A percentile compares a stretch with the other conserved stretches of the same genome.
phyloP scores from a whole-genome alignment of 305 asterid genomes.

The Fraxinus dipetala region DNA sequence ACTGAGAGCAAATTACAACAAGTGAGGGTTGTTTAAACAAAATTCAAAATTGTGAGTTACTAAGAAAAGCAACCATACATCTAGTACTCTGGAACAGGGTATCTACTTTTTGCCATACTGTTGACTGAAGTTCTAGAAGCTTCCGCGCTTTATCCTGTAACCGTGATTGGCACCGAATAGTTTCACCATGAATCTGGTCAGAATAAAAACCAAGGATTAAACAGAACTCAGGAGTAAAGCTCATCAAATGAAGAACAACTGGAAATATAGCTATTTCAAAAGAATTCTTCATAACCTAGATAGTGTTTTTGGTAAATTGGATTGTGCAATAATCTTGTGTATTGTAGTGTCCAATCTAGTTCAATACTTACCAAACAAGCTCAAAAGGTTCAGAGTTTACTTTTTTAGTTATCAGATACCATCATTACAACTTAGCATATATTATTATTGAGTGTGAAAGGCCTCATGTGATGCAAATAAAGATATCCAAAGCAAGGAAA shows the following conservation, averaged over 20 bases:
- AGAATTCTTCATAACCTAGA: background rate
- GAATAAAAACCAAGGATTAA: background rate
- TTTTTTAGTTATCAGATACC: background rate
- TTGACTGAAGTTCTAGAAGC: constrained; percentile 69
- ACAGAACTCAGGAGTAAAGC: background rate
- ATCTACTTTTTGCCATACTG: constrained; percentile 75
- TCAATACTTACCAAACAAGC: background rate
- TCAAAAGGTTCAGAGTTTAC: background rate
- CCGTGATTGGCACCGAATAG: constrained; percentile 55
- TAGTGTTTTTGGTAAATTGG: background rate
- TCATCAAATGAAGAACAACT: constrained; percentile 1
- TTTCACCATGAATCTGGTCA: constrained; percentile 86
- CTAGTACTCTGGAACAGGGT: constrained; percentile 71
- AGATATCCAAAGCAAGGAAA: constrained; percentile 8
- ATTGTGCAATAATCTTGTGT: background rate
- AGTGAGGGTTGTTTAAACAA: background rate
- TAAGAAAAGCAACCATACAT: constrained; percentile 79
- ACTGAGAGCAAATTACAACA: constrained; percentile 19
- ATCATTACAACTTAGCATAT: background rate
- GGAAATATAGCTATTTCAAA: background rate
- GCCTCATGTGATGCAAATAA: background rate
- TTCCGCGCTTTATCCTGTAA: constrained; percentile 60
- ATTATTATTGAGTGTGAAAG: background rate
- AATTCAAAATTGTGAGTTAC: constrained; percentile 77
- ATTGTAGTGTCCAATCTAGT: background rate